A percentile compares a stretch with the other conserved stretches of the same genome.
Conservation (phyloP, 2,329 filamentous ascomycete species). For the Aureobasidium sp. region DNA sequence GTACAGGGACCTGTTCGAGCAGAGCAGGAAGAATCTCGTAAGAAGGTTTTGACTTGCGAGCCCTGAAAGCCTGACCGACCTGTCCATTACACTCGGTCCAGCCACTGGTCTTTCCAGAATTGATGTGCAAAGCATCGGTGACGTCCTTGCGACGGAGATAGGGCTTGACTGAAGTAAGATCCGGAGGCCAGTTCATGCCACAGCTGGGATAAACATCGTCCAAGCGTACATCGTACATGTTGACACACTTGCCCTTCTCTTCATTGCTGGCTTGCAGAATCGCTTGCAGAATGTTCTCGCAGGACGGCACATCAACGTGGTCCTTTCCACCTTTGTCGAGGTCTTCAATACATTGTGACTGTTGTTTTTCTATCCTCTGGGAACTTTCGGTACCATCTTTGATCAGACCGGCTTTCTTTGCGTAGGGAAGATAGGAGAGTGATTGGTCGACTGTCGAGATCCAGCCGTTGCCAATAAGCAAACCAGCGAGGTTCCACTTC, state of each 20-base stretch:
- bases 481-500: constrained; percentile 70
- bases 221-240: constrained; percentile 96
- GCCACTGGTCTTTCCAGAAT: constrained; percentile 69
- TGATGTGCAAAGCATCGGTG: constrained; percentile 69
- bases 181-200: constrained; percentile 97
- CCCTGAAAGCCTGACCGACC: constrained; percentile 64
- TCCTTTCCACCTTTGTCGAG: constrained; percentile 50
- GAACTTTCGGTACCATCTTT: constrained; percentile 55
- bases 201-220: constrained; percentile 73
- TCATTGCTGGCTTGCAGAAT: constrained; percentile 57
- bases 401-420: constrained; percentile 67
- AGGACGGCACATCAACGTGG: constrained; percentile 58
- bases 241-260: constrained; percentile 58
- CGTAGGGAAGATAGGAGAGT: constrained; percentile 71
- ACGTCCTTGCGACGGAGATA: constrained; percentile 83
- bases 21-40: constrained; percentile 68
- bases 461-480: constrained; percentile 97
- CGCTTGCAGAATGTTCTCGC: constrained; percentile 67
- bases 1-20: constrained; percentile 64
- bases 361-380: constrained; percentile 57
- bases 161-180: constrained; percentile 65
- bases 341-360: constrained; percentile 56
- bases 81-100: constrained; percentile 85
- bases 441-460: constrained; percentile 88
- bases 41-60: constrained; percentile 62